Evolutionary conservation across 768 basidiomycete genomes (phyloP).

Genomic region (Suillus americanus): DNA sequence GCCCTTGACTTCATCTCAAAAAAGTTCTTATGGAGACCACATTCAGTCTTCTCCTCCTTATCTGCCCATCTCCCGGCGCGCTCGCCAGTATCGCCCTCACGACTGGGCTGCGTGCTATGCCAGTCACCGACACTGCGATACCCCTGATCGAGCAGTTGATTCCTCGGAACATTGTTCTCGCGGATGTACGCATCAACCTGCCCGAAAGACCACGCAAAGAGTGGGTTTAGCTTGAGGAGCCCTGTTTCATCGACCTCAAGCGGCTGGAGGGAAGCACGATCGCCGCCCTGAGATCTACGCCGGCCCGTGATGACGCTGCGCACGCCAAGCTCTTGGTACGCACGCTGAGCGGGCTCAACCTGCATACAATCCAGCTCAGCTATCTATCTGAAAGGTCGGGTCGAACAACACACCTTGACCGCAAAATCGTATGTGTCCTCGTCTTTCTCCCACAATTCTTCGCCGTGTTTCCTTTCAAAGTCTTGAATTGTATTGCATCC

Average conservation of each 20-base stretch:
- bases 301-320: conserved; percentile 93
- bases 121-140: conserved; percentile 97
- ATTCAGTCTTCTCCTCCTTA: conserved; percentile 84
- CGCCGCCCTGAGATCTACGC: conserved; percentile 90
- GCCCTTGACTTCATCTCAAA: conserved; percentile 69
- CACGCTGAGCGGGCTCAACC: conserved; percentile 92
- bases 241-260: conserved; percentile 91
- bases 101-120: conserved; percentile 85
- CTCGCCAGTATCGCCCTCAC: conserved; percentile 68
- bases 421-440: conserved; percentile 88
- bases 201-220: conserved; percentile 84
- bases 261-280: conserved; percentile 76
- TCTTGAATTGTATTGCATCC: conserved; percentile 64
- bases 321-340: conserved; percentile 78
- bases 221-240: conserved; percentile 90
- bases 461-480: conserved; percentile 80
- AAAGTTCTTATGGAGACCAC: conserved; percentile 92
- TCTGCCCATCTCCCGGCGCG: conserved; percentile 92
- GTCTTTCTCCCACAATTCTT: conserved; percentile 83
- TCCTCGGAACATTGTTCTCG: conserved; percentile 80
- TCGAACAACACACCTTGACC: conserved; percentile 67
- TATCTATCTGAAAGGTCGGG: neutral
- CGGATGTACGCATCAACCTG: conserved; percentile 85
- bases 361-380: neutral
- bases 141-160: conserved; percentile 84